Evolutionary conservation across 1,284 basidiomycete species (phyloP), one percentile per base, ranked within the genome.

Genomic region (Pseudozyma sp.): DNA sequence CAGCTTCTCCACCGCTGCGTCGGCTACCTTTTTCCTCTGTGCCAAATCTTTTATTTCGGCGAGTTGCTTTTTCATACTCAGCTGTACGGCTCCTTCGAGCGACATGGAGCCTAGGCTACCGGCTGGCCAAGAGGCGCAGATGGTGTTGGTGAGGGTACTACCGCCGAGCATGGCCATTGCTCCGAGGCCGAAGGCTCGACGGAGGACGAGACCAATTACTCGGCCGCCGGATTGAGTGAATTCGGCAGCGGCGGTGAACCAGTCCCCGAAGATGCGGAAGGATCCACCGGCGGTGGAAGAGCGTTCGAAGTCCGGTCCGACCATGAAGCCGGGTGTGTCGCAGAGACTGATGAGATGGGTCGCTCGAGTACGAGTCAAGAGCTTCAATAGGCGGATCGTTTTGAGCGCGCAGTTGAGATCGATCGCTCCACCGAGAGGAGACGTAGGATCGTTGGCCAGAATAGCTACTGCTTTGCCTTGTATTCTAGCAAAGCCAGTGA

Each of bases 291-390:
- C 54, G 9, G 39, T 52, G 0, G 67, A 31, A 14, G 55, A 34
- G 21, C 54, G 52, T 50, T 80, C 78, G 40, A 70, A 72, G 1
- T 58, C 55, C 0, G 73, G 68, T 0, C 78, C 76, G 16, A 78
- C 76, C 67, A 76, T 76, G 68, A 80, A 80, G 8, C 78, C 78
- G 11, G 78, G 78, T 14, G 78, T 78, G 55, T 80, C 78, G 59
- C 67, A 70, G 1, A 78, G 62, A 35, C 59, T 63, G 38, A 78
- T 10, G 8, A 80, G 49, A 36, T 80, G 78, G 8, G 45, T 43
- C 0, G 60, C 43, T 4, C 65, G 53, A 4, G 76, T 78, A 12
- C 76, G 58, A 0, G 63, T 21, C n/a, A 80, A 62, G 14, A 80
- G 53, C 34, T 55, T 43, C 39, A 78, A 43, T n/a, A 80, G 35